phyloP scores from a whole-genome alignment of 2,329 filamentous ascomycete genomes.

The Ophiostoma australiae region DNA sequence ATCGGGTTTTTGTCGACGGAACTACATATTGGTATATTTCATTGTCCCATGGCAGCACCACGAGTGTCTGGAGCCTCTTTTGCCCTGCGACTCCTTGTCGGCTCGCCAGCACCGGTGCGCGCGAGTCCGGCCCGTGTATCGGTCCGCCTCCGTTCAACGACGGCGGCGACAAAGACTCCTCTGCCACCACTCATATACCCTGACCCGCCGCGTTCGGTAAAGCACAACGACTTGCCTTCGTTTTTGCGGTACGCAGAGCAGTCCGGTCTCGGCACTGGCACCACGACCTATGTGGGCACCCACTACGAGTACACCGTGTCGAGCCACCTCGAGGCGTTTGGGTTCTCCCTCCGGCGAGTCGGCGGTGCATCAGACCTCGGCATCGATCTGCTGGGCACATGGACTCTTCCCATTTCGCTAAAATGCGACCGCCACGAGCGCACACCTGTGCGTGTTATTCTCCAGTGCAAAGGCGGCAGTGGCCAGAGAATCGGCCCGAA shows the following conservation, averaged over 20 bases:
- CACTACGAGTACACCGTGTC: constrained; percentile 70
- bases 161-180: background rate
- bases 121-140: background rate
- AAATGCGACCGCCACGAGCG: constrained; percentile 26
- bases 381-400: constrained; percentile 69
- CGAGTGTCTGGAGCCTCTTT: background rate
- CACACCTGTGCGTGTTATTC: constrained; percentile 43
- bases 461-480: constrained; percentile 65
- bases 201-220: constrained; percentile 38
- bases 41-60: background rate
- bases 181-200: constrained; percentile 40
- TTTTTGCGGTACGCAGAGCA: constrained; percentile 61
- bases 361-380: constrained; percentile 65
- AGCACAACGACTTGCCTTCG: constrained; percentile 59
- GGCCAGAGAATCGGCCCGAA: constrained; percentile 49
- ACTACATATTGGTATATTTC: background rate
- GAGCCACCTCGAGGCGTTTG: constrained; percentile 51
- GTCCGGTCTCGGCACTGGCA: constrained; percentile 49
- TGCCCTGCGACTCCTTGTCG: background rate
- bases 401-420: constrained; percentile 49
- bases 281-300: constrained; percentile 65
- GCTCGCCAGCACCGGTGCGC: background rate
- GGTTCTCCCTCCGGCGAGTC: constrained; percentile 60
- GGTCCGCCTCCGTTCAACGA: background rate
- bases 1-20: no score